These are phyloP conservation scores for Flaveria trinervia DNA, from an alignment of 129 eudicot species.

Conservation along the genomic window DNA sequence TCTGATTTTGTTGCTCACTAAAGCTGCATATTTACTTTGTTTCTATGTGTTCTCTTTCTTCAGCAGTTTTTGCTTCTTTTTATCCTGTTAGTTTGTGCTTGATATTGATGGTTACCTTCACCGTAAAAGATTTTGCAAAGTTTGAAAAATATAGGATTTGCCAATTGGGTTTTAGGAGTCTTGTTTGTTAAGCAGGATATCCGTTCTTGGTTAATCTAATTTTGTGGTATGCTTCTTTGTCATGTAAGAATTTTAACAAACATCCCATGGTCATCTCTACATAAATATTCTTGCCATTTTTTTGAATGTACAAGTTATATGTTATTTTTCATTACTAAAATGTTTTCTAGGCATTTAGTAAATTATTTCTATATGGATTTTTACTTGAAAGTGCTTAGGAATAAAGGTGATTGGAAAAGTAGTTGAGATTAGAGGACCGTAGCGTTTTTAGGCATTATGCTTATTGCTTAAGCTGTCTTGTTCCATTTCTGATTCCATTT, in stretches of 20 bases:
- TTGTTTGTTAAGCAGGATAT: neutral
- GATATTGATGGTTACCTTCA: neutral
- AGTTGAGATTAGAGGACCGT: neutral
- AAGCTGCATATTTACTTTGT: constrained; percentile 12
- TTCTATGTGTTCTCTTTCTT: neutral
- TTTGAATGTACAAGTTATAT: neutral
- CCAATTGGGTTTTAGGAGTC: neutral
- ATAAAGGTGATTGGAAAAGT: constrained; percentile 18
- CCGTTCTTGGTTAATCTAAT: neutral
- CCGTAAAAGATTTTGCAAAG: neutral
- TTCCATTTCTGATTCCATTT: constrained; percentile 1
- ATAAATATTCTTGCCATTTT: neutral
- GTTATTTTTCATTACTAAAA: constrained; percentile 1
- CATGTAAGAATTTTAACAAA: neutral
- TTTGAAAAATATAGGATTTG: neutral
- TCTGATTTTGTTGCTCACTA: constrained; percentile 3
- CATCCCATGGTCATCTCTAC: neutral
- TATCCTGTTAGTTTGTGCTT: neutral
- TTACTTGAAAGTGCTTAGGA: constrained; percentile 9
- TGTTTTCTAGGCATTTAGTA: constrained; percentile 4
- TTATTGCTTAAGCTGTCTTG: constrained; percentile 10
- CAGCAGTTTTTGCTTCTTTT: neutral
- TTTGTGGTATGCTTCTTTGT: constrained; percentile 2
- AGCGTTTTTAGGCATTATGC: constrained; percentile 16
- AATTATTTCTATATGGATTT: neutral